Conservation (phyloP, 2,329 filamentous ascomycete genomes). For the Colletotrichum chlorophyti region DNA sequence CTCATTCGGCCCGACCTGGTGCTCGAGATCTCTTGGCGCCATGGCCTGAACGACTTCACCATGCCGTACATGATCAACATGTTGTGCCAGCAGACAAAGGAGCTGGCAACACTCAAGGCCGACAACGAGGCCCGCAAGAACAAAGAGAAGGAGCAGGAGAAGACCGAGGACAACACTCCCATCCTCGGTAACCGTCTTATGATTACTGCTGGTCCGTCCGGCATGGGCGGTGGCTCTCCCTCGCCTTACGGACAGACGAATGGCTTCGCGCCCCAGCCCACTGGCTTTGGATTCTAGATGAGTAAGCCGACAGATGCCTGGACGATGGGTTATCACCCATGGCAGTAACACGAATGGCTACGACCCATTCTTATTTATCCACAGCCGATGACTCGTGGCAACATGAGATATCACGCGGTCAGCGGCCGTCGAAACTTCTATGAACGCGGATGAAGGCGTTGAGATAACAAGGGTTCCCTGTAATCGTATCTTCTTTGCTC, state of each 20-base stretch:
- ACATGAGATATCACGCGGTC: conserved; percentile 2
- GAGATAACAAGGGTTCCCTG: conserved; percentile 26
- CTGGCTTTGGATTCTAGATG: conserved; percentile 71
- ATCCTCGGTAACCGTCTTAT: conserved; percentile 91
- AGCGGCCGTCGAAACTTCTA: conserved; percentile 7
- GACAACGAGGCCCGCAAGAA: conserved; percentile 95
- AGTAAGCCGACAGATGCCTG: conserved; percentile 18
- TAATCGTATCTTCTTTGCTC: conserved; percentile 32
- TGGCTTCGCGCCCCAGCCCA: conserved; percentile 88
- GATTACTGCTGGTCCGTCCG: conserved; percentile 87
- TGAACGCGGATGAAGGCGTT: conserved; percentile 29
- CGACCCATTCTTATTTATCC: conserved; percentile 2
- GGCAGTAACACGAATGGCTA: not conserved
- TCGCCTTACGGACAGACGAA: conserved; percentile 81
- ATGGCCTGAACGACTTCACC: conserved; percentile 93
- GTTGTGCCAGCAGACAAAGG: conserved; percentile 86
- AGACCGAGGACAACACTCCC: conserved; percentile 90
- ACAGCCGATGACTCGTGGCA: not conserved
- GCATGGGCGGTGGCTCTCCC: conserved; percentile 59
- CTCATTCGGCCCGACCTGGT: conserved; percentile 92
- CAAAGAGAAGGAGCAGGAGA: conserved; percentile 74
- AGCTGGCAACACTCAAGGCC: conserved; percentile 84
- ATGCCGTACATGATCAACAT: conserved; percentile 99
- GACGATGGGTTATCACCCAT: conserved; percentile 2
- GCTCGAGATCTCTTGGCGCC: conserved; percentile 95